Conservation (phyloP, 345 rosid species). For the Acer negundo region DNA sequence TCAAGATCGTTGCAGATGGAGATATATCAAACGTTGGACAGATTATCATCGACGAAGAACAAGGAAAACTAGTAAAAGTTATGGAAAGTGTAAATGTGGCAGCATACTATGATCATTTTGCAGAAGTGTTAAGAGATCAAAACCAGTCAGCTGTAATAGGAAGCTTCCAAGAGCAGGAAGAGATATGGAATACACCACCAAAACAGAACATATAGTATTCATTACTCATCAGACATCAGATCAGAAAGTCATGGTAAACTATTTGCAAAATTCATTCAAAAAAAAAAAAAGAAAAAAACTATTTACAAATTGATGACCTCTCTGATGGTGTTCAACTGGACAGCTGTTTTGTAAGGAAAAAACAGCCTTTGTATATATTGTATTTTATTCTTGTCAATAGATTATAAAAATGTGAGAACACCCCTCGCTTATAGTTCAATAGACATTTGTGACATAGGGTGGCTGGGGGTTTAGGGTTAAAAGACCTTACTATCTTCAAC, state of each 20-base stretch:
- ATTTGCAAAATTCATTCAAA: background rate
- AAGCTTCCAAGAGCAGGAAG: constrained; percentile 30
- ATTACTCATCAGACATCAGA: too few relatives aligned
- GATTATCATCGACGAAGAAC: constrained; percentile 19
- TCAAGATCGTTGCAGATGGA: constrained; percentile 29
- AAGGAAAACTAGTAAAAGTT: constrained; percentile 25
- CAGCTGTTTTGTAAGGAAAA: background rate
- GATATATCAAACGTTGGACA: constrained; percentile 16
- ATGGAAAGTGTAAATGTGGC: constrained; percentile 26
- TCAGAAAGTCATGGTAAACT: too few relatives aligned
- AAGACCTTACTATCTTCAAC: too few relatives aligned
- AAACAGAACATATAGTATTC: background rate
- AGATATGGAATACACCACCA: background rate
- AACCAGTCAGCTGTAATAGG: constrained; percentile 28
- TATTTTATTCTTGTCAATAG: too few relatives aligned
- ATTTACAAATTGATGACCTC: background rate
- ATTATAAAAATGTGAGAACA: too few relatives aligned
- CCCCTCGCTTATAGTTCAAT: too few relatives aligned
- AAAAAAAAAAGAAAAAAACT: background rate
- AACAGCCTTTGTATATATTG: background rate
- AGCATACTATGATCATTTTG: constrained; percentile 22
- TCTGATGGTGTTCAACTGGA: background rate
- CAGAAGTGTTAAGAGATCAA: constrained; percentile 2
- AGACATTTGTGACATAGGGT: too few relatives aligned
- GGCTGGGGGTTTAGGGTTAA: too few relatives aligned